Conservation (phyloP, 2,329 filamentous ascomycete species). For the Diaporthe citriasiana region DNA sequence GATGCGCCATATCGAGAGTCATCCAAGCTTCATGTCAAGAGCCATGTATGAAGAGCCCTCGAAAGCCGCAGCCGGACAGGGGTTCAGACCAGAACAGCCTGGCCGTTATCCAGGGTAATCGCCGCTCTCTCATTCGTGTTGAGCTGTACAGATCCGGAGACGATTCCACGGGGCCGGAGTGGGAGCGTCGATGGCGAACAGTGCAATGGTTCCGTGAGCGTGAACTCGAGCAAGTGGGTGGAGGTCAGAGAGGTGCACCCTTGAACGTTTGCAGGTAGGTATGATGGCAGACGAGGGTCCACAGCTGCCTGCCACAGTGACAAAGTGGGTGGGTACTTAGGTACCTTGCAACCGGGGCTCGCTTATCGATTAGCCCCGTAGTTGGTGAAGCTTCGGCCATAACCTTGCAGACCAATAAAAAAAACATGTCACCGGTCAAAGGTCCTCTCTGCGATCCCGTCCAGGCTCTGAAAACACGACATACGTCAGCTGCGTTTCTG, state of each 20-base stretch:
- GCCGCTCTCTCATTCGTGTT: slow-evolving; percentile 19
- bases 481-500: neutral
- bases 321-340: slow-evolving; percentile 24
- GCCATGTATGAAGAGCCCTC: slow-evolving; percentile 32
- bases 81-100: slow-evolving; percentile 28
- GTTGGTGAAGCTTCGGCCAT: slow-evolving; percentile 25
- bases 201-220: neutral
- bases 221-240: slow-evolving; percentile 21
- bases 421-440: slow-evolving; percentile 21
- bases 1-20: slow-evolving; percentile 51
- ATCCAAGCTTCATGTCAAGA: slow-evolving; percentile 49
- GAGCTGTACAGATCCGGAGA: neutral
- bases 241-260: slow-evolving; percentile 31
- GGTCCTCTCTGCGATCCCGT: slow-evolving; percentile 9
- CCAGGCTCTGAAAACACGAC: slow-evolving; percentile 5
- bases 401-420: slow-evolving; percentile 31
- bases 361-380: slow-evolving; percentile 37
- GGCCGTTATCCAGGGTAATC: slow-evolving; percentile 21
- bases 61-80: slow-evolving; percentile 16
- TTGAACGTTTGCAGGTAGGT: slow-evolving; percentile 31
- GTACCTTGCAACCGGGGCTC: slow-evolving; percentile 12
- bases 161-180: neutral
- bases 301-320: slow-evolving; percentile 35
- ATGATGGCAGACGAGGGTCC: slow-evolving; percentile 32
- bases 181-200: slow-evolving; percentile 23